phyloP scores from a whole-genome alignment of 768 basidiomycete species.

The Boletus insuetus region DNA sequence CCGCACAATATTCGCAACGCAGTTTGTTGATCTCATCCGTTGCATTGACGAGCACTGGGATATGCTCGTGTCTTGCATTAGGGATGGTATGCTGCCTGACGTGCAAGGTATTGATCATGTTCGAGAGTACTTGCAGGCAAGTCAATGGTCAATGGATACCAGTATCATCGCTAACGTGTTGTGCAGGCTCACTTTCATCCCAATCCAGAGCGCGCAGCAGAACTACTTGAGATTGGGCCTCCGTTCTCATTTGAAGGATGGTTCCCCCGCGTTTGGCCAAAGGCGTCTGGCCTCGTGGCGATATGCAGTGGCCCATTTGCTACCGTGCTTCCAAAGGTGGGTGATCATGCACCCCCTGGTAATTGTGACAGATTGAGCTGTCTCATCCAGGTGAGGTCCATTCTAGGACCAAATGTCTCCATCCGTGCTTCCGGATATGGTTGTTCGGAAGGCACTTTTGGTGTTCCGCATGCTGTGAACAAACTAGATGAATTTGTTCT shows the following conservation, averaged over 20 bases:
- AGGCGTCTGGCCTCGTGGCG: neutral
- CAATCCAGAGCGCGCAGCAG: constrained; percentile 18
- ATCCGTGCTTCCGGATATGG: constrained; percentile 7
- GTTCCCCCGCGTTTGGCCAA: constrained; percentile 18
- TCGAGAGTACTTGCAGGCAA: constrained; percentile 15
- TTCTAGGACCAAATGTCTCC: constrained; percentile 8
- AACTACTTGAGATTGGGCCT: constrained; percentile 13
- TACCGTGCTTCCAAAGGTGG: constrained; percentile 13
- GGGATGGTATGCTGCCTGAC: constrained; percentile 15
- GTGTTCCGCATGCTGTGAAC: neutral
- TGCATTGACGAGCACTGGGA: constrained; percentile 17
- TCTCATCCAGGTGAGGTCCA: constrained; percentile 8
- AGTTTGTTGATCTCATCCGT: constrained; percentile 13
- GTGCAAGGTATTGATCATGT: constrained; percentile 10
- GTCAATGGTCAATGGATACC: neutral
- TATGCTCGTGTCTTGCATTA: constrained; percentile 14
- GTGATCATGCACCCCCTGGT: neutral
- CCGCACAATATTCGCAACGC: neutral
- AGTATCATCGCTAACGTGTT: neutral
- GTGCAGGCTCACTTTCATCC: constrained; percentile 11
- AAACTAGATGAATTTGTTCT: constrained; percentile 12
- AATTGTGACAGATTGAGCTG: neutral
- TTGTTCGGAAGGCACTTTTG: constrained; percentile 10
- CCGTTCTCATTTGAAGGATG: constrained; percentile 15
- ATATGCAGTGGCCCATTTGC: constrained; percentile 13